These are phyloP conservation scores for Russula lepida DNA, from an alignment of 768 basidiomycete species.

Conservation along the genomic window DNA sequence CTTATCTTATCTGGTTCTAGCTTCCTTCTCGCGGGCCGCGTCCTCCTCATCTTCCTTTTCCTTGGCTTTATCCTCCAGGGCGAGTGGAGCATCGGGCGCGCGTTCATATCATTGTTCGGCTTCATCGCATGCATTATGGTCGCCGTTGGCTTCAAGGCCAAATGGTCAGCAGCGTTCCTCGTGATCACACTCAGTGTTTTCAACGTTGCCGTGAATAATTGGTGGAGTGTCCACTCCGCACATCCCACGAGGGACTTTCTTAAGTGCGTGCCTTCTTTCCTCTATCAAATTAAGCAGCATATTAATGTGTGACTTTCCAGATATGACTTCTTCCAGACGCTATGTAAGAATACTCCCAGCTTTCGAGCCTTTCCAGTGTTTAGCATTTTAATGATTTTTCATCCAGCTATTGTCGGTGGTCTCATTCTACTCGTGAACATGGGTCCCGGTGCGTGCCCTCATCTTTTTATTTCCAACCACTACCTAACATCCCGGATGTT, in stretches of 20 bases:
- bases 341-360: conserved; percentile 40
- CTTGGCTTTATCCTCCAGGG: conserved; percentile 95
- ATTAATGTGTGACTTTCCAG: conserved; percentile 35
- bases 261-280: conserved; percentile 43
- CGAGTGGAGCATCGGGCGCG: conserved; percentile 76
- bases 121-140: conserved; percentile 93
- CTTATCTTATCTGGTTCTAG: conserved; percentile 35
- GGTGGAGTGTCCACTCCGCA: conserved; percentile 87
- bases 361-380: not conserved
- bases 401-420: conserved; percentile 85
- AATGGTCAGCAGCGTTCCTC: conserved; percentile 95
- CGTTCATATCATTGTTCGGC: conserved; percentile 84
- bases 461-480: not conserved
- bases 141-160: conserved; percentile 97
- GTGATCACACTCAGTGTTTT: conserved; percentile 86
- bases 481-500: conserved; percentile 10
- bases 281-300: not conserved
- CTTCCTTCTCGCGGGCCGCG: conserved; percentile 94
- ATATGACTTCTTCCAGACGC: conserved; percentile 99
- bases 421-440: conserved; percentile 96
- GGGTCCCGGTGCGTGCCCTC: conserved; percentile 66
- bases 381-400: conserved; percentile 1
- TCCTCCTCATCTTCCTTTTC: conserved; percentile 98
- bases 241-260: conserved; percentile 98
- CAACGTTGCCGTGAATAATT: conserved; percentile 98